These are phyloP conservation scores for Pseudocercospora musae DNA, from an alignment of 2,329 filamentous ascomycete species.

Conservation along the genomic window DNA sequence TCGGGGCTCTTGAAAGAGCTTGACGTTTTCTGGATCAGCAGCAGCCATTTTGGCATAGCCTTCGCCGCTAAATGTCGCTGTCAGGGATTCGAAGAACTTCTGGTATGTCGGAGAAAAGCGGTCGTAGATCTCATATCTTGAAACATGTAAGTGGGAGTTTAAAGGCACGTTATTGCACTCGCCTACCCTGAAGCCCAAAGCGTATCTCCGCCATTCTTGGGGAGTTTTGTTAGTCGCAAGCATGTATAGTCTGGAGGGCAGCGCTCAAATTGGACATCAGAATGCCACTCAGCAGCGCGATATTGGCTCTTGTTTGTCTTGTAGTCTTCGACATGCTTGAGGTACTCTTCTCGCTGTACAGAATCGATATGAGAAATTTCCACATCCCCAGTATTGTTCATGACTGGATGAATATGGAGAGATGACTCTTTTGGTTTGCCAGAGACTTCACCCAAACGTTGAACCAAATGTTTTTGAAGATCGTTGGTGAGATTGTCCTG, in stretches of 20 bases:
- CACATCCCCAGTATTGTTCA: conserved; percentile 48
- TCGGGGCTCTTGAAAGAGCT: conserved; percentile 19
- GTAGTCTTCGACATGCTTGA: conserved; percentile 31
- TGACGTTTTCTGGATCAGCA: conserved; percentile 8
- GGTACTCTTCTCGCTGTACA: conserved; percentile 49
- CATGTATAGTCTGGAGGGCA: conserved; percentile 61
- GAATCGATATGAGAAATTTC: conserved; percentile 61
- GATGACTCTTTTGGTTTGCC: conserved; percentile 56
- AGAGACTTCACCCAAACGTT: conserved; percentile 56
- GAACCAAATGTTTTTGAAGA: conserved; percentile 61
- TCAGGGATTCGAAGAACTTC: conserved; percentile 57
- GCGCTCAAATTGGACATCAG: conserved; percentile 64
- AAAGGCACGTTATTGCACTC: neutral
- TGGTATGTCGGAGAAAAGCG: conserved; percentile 56
- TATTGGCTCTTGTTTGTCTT: conserved; percentile 19
- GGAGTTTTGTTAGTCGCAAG: conserved; percentile 56
- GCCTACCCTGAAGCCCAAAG: conserved; percentile 52
- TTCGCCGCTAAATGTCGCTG: conserved; percentile 44
- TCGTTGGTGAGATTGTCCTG: conserved; percentile 60
- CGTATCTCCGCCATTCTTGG: conserved; percentile 55
- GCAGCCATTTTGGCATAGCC: conserved; percentile 23
- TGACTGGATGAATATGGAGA: conserved; percentile 59
- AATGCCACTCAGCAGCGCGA: conserved; percentile 42
- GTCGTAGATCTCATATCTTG: conserved; percentile 65
- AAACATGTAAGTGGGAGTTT: conserved; percentile 25